These are phyloP conservation scores for Cryptococcus amylolentus DNA, from an alignment of 1,284 basidiomycete genomes.

Conservation along the genomic window DNA sequence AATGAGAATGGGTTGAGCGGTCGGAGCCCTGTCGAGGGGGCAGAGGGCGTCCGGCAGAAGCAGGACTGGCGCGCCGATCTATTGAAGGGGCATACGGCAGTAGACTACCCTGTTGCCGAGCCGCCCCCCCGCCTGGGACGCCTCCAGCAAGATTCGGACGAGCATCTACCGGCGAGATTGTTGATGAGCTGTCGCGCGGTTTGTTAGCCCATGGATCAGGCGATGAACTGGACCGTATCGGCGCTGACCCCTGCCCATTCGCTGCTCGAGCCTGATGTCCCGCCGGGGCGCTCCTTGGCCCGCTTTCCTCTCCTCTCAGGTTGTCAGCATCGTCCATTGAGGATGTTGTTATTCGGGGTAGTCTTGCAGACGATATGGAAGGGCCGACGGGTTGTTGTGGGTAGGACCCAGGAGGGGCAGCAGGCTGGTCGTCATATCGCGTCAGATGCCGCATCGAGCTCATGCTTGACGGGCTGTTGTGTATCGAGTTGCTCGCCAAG, in stretches of 20 bases:
- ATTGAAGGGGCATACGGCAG: neutral
- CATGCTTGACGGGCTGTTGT: conserved; percentile 26
- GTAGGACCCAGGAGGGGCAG: neutral
- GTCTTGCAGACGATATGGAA: conserved; percentile 8
- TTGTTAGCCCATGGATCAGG: conserved; percentile 31
- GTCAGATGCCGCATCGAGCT: conserved; percentile 18
- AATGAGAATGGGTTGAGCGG: conserved; percentile 6
- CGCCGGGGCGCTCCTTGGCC: conserved; percentile 30
- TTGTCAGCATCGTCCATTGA: conserved; percentile 6
- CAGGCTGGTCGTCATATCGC: neutral
- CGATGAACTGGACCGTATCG: conserved; percentile 36
- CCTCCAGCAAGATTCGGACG: conserved; percentile 15
- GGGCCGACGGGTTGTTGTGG: conserved; percentile 3
- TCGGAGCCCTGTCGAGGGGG: neutral
- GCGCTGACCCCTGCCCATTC: conserved; percentile 14
- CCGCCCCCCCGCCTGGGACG: neutral
- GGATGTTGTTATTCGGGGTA: conserved; percentile 27
- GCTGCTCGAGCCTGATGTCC: conserved; percentile 6
- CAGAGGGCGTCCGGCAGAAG: neutral
- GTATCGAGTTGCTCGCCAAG: conserved; percentile 13
- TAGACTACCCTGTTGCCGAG: neutral
- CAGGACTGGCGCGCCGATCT: conserved; percentile 1
- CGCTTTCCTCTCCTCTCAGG: conserved; percentile 9
- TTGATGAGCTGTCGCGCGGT: conserved; percentile 16
- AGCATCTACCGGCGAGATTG: conserved; percentile 29